A percentile compares a stretch with the other conserved stretches of the same genome.
phyloP scores from a whole-genome alignment of 1,284 basidiomycete species.

The Ceratobasidium sp. region DNA sequence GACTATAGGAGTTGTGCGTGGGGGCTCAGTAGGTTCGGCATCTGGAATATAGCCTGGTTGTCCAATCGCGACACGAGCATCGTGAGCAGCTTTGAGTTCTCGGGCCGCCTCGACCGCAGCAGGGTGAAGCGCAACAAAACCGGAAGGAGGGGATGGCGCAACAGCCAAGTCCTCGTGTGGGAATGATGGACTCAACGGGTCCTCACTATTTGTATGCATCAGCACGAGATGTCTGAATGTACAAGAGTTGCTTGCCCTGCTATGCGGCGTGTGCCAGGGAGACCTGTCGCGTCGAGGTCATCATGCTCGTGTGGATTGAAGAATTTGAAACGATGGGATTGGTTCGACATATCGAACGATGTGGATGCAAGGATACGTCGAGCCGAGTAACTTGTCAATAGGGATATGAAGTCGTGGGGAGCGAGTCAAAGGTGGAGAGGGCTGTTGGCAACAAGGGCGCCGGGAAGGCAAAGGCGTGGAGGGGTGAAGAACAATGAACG shows the following conservation, averaged over 20 bases:
- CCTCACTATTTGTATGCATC: neutral
- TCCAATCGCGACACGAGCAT: slow-evolving; percentile 1
- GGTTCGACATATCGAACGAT: neutral
- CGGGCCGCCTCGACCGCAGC: slow-evolving; percentile 7
- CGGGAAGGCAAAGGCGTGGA: neutral
- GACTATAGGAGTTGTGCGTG: neutral
- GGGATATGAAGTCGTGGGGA: too few relatives aligned
- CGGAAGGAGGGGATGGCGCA: slow-evolving; percentile 5
- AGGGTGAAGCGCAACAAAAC: slow-evolving; percentile 10
- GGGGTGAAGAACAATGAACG: neutral
- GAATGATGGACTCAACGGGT: slow-evolving; percentile 8
- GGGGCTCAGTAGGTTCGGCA: neutral
- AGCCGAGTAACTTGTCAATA: too few relatives aligned
- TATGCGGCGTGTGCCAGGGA: neutral
- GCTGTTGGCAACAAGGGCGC: neutral
- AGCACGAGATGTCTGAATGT: neutral
- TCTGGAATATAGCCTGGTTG: slow-evolving; percentile 2
- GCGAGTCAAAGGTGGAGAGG: neutral
- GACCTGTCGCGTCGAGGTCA: neutral
- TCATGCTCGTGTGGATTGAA: neutral
- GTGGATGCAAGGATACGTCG: neutral
- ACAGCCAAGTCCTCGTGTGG: slow-evolving; percentile 1
- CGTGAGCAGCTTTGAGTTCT: slow-evolving; percentile 6
- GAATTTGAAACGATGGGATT: neutral
- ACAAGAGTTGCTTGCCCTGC: neutral